A percentile compares a stretch with the other conserved stretches of the same genome.
These are phyloP conservation scores for Odonthalia washingtoniensis DNA, from an alignment of 31 red algal species.

Conservation along the genomic window DNA sequence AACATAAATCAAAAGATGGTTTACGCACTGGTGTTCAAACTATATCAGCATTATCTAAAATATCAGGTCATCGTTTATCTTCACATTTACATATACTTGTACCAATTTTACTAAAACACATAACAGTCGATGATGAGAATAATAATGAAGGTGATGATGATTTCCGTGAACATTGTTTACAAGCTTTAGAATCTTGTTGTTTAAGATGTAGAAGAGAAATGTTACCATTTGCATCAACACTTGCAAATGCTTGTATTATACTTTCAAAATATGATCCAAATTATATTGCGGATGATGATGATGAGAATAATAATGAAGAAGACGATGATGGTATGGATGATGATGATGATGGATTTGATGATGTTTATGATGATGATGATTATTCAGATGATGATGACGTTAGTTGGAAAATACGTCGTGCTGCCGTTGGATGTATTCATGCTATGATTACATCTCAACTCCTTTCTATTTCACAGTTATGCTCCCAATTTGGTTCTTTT, in stretches of 20 bases:
- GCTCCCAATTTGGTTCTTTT: slow-evolving; percentile 60
- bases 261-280: slow-evolving; percentile 89
- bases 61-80: slow-evolving; percentile 57
- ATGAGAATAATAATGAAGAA: slow-evolving; percentile 46
- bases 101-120: slow-evolving; percentile 74
- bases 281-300: slow-evolving; percentile 71
- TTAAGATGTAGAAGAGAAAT: slow-evolving; percentile 67
- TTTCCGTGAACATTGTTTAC: slow-evolving; percentile 75
- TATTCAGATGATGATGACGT: slow-evolving; percentile 94
- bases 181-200: slow-evolving; percentile 76
- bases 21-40: slow-evolving; percentile 67
- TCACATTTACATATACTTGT: slow-evolving; percentile 57
- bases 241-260: slow-evolving; percentile 54
- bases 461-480: slow-evolving; percentile 45
- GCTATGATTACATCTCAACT: slow-evolving; percentile 64
- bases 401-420: slow-evolving; percentile 94
- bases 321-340: slow-evolving; percentile 44
- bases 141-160: slow-evolving; percentile 74
- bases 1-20: slow-evolving; percentile 11
- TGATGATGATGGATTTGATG: slow-evolving; percentile 61
- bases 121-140: neutral
- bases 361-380: slow-evolving; percentile 86
- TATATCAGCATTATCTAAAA: slow-evolving; percentile 72
- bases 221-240: slow-evolving; percentile 53
- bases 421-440: slow-evolving; percentile 79